Conservation (phyloP, 2,329 filamentous ascomycete species). For the Hypoxylon sp. region DNA sequence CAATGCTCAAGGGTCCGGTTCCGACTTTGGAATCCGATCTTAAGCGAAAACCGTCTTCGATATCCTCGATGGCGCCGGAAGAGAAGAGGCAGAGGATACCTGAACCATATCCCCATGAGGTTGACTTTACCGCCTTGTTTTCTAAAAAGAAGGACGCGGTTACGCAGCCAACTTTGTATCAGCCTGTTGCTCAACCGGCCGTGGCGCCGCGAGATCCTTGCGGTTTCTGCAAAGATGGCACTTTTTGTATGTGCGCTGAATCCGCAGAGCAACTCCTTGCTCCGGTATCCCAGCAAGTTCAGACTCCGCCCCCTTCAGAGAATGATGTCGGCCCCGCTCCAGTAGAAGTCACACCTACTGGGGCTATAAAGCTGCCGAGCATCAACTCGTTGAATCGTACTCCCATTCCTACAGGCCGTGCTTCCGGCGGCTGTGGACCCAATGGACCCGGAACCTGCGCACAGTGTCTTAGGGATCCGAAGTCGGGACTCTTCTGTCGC, state of each 20-base stretch:
- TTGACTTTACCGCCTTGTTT: slow-evolving; percentile 80
- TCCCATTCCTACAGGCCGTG: slow-evolving; percentile 44
- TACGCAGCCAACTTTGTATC: slow-evolving; percentile 47
- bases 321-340: slow-evolving; percentile 69
- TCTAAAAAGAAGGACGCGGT: slow-evolving; percentile 60
- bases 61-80: slow-evolving; percentile 56
- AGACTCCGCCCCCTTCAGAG: slow-evolving; percentile 72
- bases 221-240: slow-evolving; percentile 86
- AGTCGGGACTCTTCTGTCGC: slow-evolving; percentile 86
- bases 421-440: slow-evolving; percentile 65
- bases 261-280: slow-evolving; percentile 57
- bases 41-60: slow-evolving; percentile 65
- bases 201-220: slow-evolving; percentile 75
- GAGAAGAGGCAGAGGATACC: slow-evolving; percentile 69
- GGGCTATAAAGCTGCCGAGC: slow-evolving; percentile 71
- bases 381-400: slow-evolving; percentile 53
- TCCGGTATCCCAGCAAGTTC: slow-evolving; percentile 62
- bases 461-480: slow-evolving; percentile 82
- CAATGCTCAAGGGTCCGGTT: slow-evolving; percentile 55
- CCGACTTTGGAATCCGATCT: slow-evolving; percentile 56
- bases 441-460: slow-evolving; percentile 83
- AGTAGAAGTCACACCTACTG: slow-evolving; percentile 71
- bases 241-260: slow-evolving; percentile 85
- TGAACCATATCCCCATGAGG: slow-evolving; percentile 69
- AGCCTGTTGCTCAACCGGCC: slow-evolving; percentile 50